Conservation (phyloP, 495 filamentous ascomycete species). For the Penicillium cinerascens region DNA sequence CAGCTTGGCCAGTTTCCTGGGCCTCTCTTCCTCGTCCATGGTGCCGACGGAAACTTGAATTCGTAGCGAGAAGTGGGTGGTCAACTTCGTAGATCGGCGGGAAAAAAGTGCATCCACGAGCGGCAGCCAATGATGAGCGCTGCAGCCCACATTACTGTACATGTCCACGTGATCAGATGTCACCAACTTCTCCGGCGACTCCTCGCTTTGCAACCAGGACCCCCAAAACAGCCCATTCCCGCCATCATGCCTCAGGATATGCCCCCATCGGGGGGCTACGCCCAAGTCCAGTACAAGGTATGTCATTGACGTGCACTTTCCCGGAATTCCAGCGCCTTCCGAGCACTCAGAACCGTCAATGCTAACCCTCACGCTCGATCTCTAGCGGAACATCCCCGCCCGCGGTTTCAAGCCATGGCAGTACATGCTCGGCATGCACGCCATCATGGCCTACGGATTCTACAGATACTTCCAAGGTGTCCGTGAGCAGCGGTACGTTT, state of each 20-base stretch:
- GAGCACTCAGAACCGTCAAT: slow-evolving; percentile 8
- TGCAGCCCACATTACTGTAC: slow-evolving; percentile 35
- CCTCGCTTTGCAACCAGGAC: slow-evolving; percentile 14
- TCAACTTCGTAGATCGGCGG: slow-evolving; percentile 18
- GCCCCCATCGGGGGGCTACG: slow-evolving; percentile 91
- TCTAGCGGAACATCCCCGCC: slow-evolving; percentile 84
- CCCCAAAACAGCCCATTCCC: slow-evolving; percentile 21
- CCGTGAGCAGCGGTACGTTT: slow-evolving; percentile 78
- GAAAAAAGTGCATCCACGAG: slow-evolving; percentile 19
- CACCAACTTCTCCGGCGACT: slow-evolving; percentile 37
- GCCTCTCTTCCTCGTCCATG: slow-evolving; percentile 55
- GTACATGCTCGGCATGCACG: slow-evolving; percentile 69
- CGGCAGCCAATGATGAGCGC: slow-evolving; percentile 29
- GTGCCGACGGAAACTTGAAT: background rate
- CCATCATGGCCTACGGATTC: slow-evolving; percentile 83
- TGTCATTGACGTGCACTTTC: slow-evolving; percentile 23
- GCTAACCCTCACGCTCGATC: slow-evolving; percentile 13
- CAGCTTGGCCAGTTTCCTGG: slow-evolving; percentile 50
- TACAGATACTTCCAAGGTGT: slow-evolving; percentile 75
- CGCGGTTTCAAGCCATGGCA: slow-evolving; percentile 81
- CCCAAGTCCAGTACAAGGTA: slow-evolving; percentile 93
- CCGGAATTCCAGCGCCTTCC: background rate
- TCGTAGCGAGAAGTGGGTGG: slow-evolving; percentile 7
- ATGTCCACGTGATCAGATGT: slow-evolving; percentile 32
- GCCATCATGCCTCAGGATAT: slow-evolving; percentile 71